phyloP scores from a whole-genome alignment of 352 stramenopile genomes.

The Pythium apleroticum region DNA sequence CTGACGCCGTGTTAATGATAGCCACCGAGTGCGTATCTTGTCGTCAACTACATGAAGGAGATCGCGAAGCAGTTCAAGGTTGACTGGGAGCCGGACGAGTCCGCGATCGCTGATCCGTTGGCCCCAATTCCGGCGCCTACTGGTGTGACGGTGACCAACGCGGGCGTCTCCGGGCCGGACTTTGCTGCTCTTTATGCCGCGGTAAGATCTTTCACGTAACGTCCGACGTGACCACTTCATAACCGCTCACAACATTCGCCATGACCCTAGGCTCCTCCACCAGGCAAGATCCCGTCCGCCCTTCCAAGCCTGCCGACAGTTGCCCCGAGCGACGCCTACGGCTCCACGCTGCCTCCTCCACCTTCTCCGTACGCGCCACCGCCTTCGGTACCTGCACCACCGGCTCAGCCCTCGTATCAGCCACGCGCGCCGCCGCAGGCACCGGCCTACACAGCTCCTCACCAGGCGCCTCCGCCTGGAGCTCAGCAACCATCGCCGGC shows the following conservation, averaged over 20 bases:
- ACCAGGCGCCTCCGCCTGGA: not conserved
- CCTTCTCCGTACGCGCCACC: conserved; percentile 1
- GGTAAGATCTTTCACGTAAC: too few relatives aligned
- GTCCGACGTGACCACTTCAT: not conserved
- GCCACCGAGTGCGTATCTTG: conserved; percentile 92
- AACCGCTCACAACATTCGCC: too few relatives aligned
- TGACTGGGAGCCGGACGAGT: conserved; percentile 90
- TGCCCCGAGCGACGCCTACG: conserved; percentile 21
- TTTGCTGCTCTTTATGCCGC: conserved; percentile 71
- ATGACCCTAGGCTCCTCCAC: conserved; percentile 38
- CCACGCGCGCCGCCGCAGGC: conserved; percentile 10
- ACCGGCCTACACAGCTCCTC: conserved; percentile 3
- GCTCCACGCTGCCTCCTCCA: conserved; percentile 10
- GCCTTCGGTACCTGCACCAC: conserved; percentile 3
- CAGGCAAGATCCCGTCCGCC: conserved; percentile 43
- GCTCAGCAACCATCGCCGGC: conserved; percentile 7
- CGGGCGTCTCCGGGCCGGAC: conserved; percentile 80
- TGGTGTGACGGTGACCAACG: conserved; percentile 80
- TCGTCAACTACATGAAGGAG: conserved; percentile 96
- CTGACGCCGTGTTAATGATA: conserved; percentile 14
- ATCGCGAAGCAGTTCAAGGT: conserved; percentile 95
- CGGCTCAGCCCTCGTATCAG: conserved; percentile 16
- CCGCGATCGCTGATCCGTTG: conserved; percentile 69
- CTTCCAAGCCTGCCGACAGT: conserved; percentile 41
- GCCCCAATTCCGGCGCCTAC: conserved; percentile 89